Percentiles rank a stretch among this genome's conserved stretches.
phyloP scores from a whole-genome alignment of 2,329 filamentous ascomycete genomes.

The Verticillium klebahnii region DNA sequence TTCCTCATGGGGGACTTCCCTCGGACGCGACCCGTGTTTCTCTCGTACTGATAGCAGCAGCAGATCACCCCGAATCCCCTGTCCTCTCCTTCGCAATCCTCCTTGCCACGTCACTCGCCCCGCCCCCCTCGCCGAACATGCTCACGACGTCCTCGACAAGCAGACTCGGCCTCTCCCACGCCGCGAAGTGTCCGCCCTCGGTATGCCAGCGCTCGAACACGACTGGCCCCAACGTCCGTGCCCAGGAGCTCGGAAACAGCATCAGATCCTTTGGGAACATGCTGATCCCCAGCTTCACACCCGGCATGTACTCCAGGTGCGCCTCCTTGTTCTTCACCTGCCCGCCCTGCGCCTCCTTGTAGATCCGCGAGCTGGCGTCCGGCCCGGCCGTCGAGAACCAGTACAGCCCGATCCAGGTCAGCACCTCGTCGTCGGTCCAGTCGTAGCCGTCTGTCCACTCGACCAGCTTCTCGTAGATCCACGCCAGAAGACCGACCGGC shows the following conservation, averaged over 20 bases:
- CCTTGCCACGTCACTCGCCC: slow-evolving; percentile 31
- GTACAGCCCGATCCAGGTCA: slow-evolving; percentile 72
- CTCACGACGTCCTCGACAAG: slow-evolving; percentile 47
- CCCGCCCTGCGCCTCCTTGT: slow-evolving; percentile 55
- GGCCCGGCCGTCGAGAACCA: slow-evolving; percentile 66
- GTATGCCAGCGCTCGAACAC: slow-evolving; percentile 49
- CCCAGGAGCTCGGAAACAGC: slow-evolving; percentile 51
- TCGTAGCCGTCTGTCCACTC: slow-evolving; percentile 70
- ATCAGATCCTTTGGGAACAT: slow-evolving; percentile 56
- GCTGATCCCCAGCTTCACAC: slow-evolving; percentile 40
- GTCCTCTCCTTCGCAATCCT: background rate
- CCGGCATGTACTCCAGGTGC: slow-evolving; percentile 33
- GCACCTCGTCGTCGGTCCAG: slow-evolving; percentile 72
- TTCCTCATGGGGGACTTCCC: background rate
- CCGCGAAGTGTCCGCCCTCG: slow-evolving; percentile 57
- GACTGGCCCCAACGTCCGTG: slow-evolving; percentile 52
- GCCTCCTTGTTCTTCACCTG: slow-evolving; percentile 7
- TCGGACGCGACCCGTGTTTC: background rate
- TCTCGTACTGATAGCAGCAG: background rate
- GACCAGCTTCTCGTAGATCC: slow-evolving; percentile 78
- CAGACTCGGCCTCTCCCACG: slow-evolving; percentile 50
- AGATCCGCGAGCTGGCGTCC: slow-evolving; percentile 63
- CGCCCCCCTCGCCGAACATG: slow-evolving; percentile 53
- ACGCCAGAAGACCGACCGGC: slow-evolving; percentile 66
- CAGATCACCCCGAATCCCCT: background rate